phyloP scores from a whole-genome alignment of 1,284 basidiomycete species.

The Ganoderma boninense region DNA sequence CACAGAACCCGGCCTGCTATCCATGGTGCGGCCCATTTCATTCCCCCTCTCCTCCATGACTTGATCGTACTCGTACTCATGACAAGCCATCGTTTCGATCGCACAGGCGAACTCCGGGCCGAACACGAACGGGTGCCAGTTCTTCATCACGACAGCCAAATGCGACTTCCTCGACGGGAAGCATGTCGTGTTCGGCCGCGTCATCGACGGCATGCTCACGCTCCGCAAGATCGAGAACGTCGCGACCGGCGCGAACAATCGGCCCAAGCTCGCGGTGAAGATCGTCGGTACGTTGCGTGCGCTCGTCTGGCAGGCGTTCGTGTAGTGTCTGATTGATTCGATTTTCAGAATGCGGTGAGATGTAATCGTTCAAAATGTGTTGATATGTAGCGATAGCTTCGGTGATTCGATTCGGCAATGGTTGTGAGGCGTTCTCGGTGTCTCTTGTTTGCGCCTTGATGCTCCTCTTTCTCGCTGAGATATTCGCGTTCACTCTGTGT shows the following conservation, averaged over 20 bases:
- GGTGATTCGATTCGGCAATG: background rate
- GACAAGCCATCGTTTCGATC: background rate
- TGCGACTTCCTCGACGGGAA: slow-evolving; percentile 94
- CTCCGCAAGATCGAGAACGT: slow-evolving; percentile 96
- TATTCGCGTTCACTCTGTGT: too few relatives aligned
- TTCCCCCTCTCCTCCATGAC: background rate
- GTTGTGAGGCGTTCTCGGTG: too few relatives aligned
- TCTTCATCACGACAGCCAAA: slow-evolving; percentile 96
- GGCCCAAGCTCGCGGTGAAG: slow-evolving; percentile 86
- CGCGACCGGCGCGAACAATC: slow-evolving; percentile 86
- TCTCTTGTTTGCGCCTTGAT: background rate
- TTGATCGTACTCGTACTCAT: background rate
- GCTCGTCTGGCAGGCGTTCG: background rate
- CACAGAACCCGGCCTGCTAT: slow-evolving; percentile 82
- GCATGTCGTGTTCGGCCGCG: slow-evolving; percentile 91
- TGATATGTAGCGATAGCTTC: background rate
- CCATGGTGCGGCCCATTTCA: slow-evolving; percentile 71
- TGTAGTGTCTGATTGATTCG: background rate
- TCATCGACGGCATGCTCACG: slow-evolving; percentile 87
- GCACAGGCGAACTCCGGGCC: slow-evolving; percentile 90
- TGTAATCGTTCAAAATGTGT: slow-evolving; percentile 43
- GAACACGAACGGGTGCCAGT: slow-evolving; percentile 95
- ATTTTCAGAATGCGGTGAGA: slow-evolving; percentile 63
- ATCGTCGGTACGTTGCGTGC: slow-evolving; percentile 70
- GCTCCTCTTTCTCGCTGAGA: background rate